Evolutionary conservation across 495 filamentous ascomycete species (phyloP).

Genomic region (Penicillium angulare): DNA sequence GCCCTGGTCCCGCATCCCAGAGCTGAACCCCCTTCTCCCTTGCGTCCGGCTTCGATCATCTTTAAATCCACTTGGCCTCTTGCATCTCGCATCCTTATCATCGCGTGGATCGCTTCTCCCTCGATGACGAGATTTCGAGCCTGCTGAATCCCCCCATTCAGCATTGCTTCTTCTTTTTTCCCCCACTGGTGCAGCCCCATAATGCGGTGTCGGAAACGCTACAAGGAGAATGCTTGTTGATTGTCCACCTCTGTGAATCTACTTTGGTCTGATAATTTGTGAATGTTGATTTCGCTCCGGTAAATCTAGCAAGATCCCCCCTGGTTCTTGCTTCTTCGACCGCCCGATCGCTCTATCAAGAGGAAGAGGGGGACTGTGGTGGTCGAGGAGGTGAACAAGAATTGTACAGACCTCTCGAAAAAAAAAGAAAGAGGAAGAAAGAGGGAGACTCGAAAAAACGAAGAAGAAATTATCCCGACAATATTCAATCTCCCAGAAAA

Average conservation of each 20-base stretch:
- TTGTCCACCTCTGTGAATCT: slow-evolving; percentile 23
- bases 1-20: slow-evolving; percentile 21
- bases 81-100: not conserved
- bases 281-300: slow-evolving; percentile 13
- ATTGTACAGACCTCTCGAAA: not conserved
- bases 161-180: slow-evolving; percentile 18
- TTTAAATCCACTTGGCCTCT: slow-evolving; percentile 10
- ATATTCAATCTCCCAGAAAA: not conserved
- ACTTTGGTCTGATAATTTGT: no score
- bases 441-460: not conserved
- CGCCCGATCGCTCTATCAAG: slow-evolving; percentile 8
- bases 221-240: slow-evolving; percentile 49
- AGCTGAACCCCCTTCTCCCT: slow-evolving; percentile 25
- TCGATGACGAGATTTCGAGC: slow-evolving; percentile 23
- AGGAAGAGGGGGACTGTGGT: slow-evolving; percentile 10
- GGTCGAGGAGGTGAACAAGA: slow-evolving; percentile 13
- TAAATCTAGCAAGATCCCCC: not conserved
- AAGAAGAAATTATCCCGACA: not conserved
- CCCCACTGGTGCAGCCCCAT: slow-evolving; percentile 24
- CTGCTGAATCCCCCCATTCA: slow-evolving; percentile 4
- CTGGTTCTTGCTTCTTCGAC: slow-evolving; percentile 3
- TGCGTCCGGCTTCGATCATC: slow-evolving; percentile 15
- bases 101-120: slow-evolving; percentile 1
- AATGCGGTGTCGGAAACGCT: slow-evolving; percentile 53
- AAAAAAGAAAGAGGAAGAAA: not conserved